A percentile compares a stretch with the other conserved stretches of the same genome.
These are phyloP conservation scores for Wickerhamomyces xylosicus DNA, from an alignment of 805 yeast species.

Conservation along the genomic window DNA sequence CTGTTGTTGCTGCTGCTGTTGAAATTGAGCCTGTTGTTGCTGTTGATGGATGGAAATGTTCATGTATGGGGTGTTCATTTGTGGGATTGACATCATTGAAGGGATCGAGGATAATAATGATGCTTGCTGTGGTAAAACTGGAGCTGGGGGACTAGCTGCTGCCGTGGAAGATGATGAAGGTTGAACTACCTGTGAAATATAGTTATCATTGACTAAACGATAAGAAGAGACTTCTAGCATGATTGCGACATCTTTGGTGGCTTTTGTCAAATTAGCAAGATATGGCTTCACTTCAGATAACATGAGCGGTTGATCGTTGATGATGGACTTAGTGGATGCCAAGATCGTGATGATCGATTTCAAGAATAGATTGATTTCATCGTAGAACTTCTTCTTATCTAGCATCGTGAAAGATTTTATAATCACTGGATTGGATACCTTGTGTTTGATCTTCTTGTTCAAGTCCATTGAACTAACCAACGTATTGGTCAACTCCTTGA, in stretches of 20 bases:
- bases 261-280: slow-evolving; percentile 72
- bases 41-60: slow-evolving; percentile 2
- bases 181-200: slow-evolving; percentile 1
- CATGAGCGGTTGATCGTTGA: slow-evolving; percentile 63
- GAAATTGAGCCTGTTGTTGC: neutral
- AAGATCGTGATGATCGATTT: slow-evolving; percentile 77
- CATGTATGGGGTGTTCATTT: slow-evolving; percentile 17
- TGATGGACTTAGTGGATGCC: slow-evolving; percentile 73
- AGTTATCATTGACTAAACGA: slow-evolving; percentile 21
- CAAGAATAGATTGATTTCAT: slow-evolving; percentile 71
- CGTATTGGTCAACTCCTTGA: slow-evolving; percentile 66
- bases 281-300: slow-evolving; percentile 73
- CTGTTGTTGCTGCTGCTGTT: neutral
- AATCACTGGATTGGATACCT: slow-evolving; percentile 31
- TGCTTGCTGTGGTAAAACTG: slow-evolving; percentile 7
- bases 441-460: slow-evolving; percentile 51
- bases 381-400: slow-evolving; percentile 67
- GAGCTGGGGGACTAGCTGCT: slow-evolving; percentile 10
- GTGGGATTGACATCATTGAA: slow-evolving; percentile 21
- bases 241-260: slow-evolving; percentile 89
- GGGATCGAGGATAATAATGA: slow-evolving; percentile 19
- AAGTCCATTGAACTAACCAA: slow-evolving; percentile 79
- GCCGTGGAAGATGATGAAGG: slow-evolving; percentile 1
- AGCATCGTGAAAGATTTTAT: slow-evolving; percentile 29
- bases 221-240: slow-evolving; percentile 60